Percentiles rank a stretch among this genome's conserved stretches.
phyloP scores from a whole-genome alignment of 2,329 filamentous ascomycete genomes.

The Xylaria polymorpha region DNA sequence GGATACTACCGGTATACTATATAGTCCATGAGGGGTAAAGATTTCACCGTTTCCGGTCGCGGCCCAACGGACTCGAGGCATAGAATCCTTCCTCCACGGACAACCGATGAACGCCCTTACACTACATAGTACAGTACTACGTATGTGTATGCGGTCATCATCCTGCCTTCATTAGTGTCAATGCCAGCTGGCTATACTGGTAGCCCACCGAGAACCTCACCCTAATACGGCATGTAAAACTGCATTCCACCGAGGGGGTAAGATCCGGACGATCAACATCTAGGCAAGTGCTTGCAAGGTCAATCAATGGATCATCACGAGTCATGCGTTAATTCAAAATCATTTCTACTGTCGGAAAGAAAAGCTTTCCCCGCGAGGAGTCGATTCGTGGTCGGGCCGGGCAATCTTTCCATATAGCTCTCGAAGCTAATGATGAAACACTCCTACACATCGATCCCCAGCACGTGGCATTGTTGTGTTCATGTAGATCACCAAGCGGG shows the following conservation, averaged over 20 bases:
- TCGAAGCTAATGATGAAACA: slow-evolving; percentile 18
- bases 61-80: slow-evolving; percentile 2
- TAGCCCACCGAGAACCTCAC: background rate
- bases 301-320: background rate
- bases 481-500: slow-evolving; percentile 35
- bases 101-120: background rate
- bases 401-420: background rate
- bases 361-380: background rate
- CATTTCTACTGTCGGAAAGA: background rate
- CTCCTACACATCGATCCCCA: slow-evolving; percentile 18
- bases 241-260: background rate
- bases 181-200: background rate
- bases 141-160: slow-evolving; percentile 32
- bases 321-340: slow-evolving; percentile 2
- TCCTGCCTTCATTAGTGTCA: slow-evolving; percentile 13
- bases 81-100: background rate
- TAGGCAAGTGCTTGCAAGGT: slow-evolving; percentile 6
- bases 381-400: background rate
- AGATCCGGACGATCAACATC: background rate
- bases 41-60: background rate
- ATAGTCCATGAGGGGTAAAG: background rate
- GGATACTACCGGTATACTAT: background rate
- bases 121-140: background rate
- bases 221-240: background rate
- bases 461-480: slow-evolving; percentile 39